Evolutionary conservation across 2,329 filamentous ascomycete species (phyloP), one percentile per base, ranked within the genome.

Genomic region (Cordyceps cateniannulata): DNA sequence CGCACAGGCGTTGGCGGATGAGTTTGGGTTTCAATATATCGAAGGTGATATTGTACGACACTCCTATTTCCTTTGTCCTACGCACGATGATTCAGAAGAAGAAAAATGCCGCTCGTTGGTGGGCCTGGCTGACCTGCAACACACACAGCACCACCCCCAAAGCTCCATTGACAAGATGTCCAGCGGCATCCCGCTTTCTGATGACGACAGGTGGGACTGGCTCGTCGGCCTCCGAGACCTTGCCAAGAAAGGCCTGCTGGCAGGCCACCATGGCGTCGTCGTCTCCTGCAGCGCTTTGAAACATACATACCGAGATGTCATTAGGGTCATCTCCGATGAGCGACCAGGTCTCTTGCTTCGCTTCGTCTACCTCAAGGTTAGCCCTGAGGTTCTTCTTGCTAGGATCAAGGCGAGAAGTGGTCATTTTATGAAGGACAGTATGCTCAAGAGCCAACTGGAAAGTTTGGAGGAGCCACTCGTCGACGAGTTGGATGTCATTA

Each of bases 121-220:
- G 32, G 5, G 32, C 8, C 32, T 44, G 52, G 20, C 45, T 50
- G 48, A 58, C 52, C 6, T 25, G 35, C 38, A 20, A 27, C 24
- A 3, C 6, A 6, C 9, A 8, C 29, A 69, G 68, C 88, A 84
- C 63, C 80, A 80, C 5, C 79, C 81, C 0, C 76, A 76, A 20
- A 74, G 81, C 66, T 87, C 83, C 74, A 84, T 82, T 64, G 78
- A 84, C 60, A 89, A 89, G 70, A 89, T 89, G 86, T 76, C 78
- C 64, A 74, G 76, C 59, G 84, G 84, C 62, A 81, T 79, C 51
- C 85, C 86, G 12, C 77, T 89, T 14, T 86, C 84, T 59, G 86
- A 89, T 69, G 82, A 81, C 60, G 86, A 89, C 70, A 81, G 86
- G 61, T 89, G 86, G 86, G 86, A 87, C 73, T 89, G 86, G 86